Base-by-base conservation (phyloP, 441 rosid genomes). In the Euphorbia celastroides region DNA sequence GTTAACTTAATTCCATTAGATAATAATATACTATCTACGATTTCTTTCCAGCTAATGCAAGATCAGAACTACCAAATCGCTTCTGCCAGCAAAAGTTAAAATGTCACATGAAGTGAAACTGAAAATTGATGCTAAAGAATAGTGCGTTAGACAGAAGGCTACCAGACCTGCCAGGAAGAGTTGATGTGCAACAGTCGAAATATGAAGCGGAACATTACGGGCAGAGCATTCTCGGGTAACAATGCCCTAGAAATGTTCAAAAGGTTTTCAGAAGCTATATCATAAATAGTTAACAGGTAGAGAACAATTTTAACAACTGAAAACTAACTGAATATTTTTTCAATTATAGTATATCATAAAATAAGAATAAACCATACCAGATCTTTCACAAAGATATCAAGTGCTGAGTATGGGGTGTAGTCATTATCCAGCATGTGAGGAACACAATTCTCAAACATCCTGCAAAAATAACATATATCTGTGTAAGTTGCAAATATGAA, bases 371-470 rank as follows among this genome's bases (percentile, higher is more conserved):
- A 78, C 69, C 90, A 76, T 62, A 94, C 97, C 92, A 94, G 82
- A 83, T 94, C 99, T 86, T 94, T 94, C 79, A 94, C 97, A 77
- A 91, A 94, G 65, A 94, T 94, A 79, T 91, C 97, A 62, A 94
- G 97, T 32, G 99, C 97, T 56, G 99, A 94, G 74, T 84, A 83
- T 26, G 99, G 97, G 68, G 97, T 88, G 58, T 89, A 94, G 77
- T 94, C 97, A 70, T 89, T 86, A 70, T 91, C 96, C 80, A 94
- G 68, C 97, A 94, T 91, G 81, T 94, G 99, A 0, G 97, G 97
- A 78, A 88, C 99, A 25, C 99, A 96, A 74, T 94, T 94, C 83
- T 88, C 97, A 84, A 89, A 86, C 96, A 94, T 91, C 97, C 99
- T 94, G 88, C 82, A 79, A 79, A 62, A 70, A 55, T 46, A 74